Conservation (phyloP, 176 grass and related monocot genomes). For the Carex myosuroides region DNA sequence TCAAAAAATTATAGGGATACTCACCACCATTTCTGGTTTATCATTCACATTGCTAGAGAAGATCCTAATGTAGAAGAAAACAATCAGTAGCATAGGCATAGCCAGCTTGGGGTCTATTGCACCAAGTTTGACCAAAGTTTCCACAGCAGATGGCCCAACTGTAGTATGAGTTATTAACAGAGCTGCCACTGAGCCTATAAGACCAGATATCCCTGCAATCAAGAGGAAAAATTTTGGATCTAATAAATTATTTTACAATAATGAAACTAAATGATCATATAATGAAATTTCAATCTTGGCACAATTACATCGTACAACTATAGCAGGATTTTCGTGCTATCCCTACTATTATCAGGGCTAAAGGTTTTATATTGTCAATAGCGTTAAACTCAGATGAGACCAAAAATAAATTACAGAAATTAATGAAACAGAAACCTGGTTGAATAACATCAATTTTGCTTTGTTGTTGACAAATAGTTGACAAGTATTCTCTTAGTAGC, state of each 20-base stretch:
- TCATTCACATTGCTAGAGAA: constrained; percentile 31
- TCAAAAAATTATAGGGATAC: constrained; percentile 22
- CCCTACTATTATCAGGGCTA: constrained; percentile 15
- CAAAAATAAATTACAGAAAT: constrained; percentile 13
- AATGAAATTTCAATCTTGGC: background rate
- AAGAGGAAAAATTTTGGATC: constrained; percentile 8
- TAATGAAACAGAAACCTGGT: constrained; percentile 23
- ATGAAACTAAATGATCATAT: background rate
- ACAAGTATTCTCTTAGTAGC: constrained; percentile 48
- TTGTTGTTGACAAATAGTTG: constrained; percentile 38
- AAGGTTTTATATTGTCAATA: background rate
- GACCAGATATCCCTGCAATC: constrained; percentile 57
- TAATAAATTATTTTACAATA: background rate
- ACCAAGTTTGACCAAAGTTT: constrained; percentile 65
- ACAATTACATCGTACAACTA: background rate
- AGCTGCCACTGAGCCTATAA: constrained; percentile 58
- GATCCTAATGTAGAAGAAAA: constrained; percentile 76
- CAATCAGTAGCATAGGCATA: constrained; percentile 58
- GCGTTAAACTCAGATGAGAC: background rate
- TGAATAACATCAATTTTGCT: constrained; percentile 27
- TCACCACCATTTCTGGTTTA: constrained; percentile 54
- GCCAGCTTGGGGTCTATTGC: constrained; percentile 56
- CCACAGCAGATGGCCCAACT: constrained; percentile 57
- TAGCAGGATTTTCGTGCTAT: constrained; percentile 1
- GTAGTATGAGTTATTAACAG: constrained; percentile 59